phyloP scores from a whole-genome alignment of 805 yeast species.

The Zygoascus biomembranicola region DNA sequence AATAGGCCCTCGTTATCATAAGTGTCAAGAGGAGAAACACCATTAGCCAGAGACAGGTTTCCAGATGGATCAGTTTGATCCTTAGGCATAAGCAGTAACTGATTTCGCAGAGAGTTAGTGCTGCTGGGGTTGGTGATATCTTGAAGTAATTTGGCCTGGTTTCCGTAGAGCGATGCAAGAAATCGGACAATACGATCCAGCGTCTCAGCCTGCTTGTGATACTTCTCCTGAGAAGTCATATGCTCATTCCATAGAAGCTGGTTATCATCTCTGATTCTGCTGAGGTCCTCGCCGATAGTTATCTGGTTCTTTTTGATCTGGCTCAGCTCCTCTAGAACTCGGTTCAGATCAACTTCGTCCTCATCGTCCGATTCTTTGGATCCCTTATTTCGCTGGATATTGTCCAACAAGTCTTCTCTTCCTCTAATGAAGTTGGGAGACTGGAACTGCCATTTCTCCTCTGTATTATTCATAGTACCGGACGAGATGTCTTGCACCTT shows the following conservation, averaged over 20 bases:
- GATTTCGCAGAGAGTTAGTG: background rate
- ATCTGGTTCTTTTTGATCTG: slow-evolving; percentile 68
- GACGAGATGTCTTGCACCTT: slow-evolving; percentile 87
- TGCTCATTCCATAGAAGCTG: slow-evolving; percentile 89
- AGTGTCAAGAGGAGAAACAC: background rate
- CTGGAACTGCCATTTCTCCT: slow-evolving; percentile 84
- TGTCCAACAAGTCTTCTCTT: slow-evolving; percentile 76
- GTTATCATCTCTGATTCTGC: slow-evolving; percentile 78
- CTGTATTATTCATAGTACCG: slow-evolving; percentile 45
- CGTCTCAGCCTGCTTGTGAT: slow-evolving; percentile 78
- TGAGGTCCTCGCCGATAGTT: slow-evolving; percentile 74
- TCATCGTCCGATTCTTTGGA: slow-evolving; percentile 35
- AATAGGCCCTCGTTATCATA: background rate
- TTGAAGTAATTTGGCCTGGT: slow-evolving; percentile 41
- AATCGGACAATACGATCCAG: slow-evolving; percentile 81
- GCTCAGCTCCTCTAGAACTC: slow-evolving; percentile 64
- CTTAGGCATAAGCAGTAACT: slow-evolving; percentile 10
- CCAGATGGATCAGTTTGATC: slow-evolving; percentile 1
- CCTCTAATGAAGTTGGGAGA: slow-evolving; percentile 71
- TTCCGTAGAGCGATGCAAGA: slow-evolving; percentile 73
- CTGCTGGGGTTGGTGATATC: slow-evolving; percentile 16
- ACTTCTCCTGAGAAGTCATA: slow-evolving; percentile 71
- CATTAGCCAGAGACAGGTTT: background rate
- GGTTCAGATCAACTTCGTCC: slow-evolving; percentile 33
- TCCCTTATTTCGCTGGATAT: slow-evolving; percentile 68